phyloP scores from a whole-genome alignment of 176 grass and related monocot genomes.

The Aechmea fasciata region DNA sequence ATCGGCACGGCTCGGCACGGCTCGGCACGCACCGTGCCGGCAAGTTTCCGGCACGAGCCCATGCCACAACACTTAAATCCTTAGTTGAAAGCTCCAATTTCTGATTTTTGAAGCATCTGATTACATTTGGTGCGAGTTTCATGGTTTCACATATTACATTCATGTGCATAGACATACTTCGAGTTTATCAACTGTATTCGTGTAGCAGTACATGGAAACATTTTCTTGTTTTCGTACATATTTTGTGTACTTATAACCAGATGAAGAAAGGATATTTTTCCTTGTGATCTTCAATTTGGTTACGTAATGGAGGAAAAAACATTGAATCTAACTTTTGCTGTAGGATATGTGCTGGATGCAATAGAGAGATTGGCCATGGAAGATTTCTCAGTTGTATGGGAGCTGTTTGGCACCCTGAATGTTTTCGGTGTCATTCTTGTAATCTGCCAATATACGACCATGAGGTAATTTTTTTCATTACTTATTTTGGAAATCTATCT shows the following conservation, averaged over 20 bases:
- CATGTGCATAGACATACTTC: too few relatives aligned
- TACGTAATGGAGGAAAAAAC: not conserved
- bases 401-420: constrained; percentile 89
- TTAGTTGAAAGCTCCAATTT: too few relatives aligned
- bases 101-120: too few relatives aligned
- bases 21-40: too few relatives aligned
- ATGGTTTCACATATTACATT: too few relatives aligned
- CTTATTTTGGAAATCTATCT: not conserved
- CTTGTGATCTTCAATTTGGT: not conserved
- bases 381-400: constrained; percentile 85
- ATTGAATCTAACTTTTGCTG: constrained; percentile 10
- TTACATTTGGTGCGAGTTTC: too few relatives aligned
- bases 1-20: too few relatives aligned
- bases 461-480: constrained; percentile 40
- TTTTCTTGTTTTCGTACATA: not conserved
- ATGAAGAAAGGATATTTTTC: not conserved
- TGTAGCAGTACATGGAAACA: not conserved
- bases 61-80: too few relatives aligned
- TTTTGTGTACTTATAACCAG: not conserved
- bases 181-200: not conserved
- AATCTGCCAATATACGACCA: constrained; percentile 69
- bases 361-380: constrained; percentile 65
- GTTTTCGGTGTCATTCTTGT: constrained; percentile 83
- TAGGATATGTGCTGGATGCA: constrained; percentile 77
- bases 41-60: too few relatives aligned